Conservation (phyloP, 139 green algal genomes). For the Pleodorina starrii region DNA sequence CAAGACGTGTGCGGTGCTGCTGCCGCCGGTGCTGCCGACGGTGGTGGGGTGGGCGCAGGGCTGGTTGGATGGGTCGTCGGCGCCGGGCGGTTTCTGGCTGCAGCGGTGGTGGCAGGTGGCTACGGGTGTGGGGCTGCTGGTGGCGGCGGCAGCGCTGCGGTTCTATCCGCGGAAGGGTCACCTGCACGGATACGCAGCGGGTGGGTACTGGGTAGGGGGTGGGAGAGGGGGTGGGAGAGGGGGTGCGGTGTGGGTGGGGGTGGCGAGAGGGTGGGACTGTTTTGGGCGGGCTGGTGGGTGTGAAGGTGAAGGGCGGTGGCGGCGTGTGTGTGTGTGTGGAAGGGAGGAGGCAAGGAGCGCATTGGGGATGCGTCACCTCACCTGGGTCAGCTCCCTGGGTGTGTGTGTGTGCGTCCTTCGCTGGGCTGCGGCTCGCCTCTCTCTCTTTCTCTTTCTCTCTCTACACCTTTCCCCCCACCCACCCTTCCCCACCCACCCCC, state of each 20-base stretch:
- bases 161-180: conserved; percentile 37
- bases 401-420: not conserved
- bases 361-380: no score
- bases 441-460: no score
- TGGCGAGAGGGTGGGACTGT: not conserved
- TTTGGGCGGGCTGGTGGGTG: not conserved
- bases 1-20: conserved; percentile 52
- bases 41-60: conserved; percentile 29
- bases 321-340: no score
- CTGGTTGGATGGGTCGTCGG: not conserved
- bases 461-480: no score
- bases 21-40: conserved; percentile 51
- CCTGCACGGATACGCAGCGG: conserved; percentile 42
- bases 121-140: conserved; percentile 1
- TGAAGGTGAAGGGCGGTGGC: no score
- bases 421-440: no score
- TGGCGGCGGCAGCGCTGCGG: not conserved
- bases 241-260: no score
- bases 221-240: no score
- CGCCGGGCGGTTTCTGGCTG: not conserved
- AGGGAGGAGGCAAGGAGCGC: no score
- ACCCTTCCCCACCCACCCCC: no score
- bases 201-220: no score
- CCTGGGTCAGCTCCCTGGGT: not conserved
- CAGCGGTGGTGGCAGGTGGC: not conserved